Percentiles rank a stretch among this genome's conserved stretches.
phyloP scores from a whole-genome alignment of 495 filamentous ascomycete genomes.

The Penicillium taxi region DNA sequence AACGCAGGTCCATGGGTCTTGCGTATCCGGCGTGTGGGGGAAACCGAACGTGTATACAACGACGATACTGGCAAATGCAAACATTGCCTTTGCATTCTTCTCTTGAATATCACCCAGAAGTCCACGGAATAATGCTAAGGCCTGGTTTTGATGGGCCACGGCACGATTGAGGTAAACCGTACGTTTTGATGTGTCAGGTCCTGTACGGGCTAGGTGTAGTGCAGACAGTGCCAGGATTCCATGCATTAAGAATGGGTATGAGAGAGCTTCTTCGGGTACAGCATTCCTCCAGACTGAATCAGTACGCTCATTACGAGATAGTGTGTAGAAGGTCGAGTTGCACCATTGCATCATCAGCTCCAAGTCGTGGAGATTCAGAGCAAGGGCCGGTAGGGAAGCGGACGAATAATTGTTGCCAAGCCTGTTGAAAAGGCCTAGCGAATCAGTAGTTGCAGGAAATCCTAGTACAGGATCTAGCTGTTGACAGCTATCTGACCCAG shows the following conservation, averaged over 20 bases:
- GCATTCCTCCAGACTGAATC: constrained; percentile 36
- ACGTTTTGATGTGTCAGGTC: constrained; percentile 14
- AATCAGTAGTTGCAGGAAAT: constrained; percentile 12
- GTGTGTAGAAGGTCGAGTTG: constrained; percentile 25
- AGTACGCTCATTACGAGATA: constrained; percentile 26
- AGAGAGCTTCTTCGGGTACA: constrained; percentile 40
- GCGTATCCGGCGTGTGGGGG: constrained; percentile 29
- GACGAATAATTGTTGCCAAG: constrained; percentile 11
- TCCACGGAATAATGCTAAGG: constrained; percentile 38
- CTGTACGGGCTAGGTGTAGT: constrained; percentile 36
- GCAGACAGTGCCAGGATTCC: constrained; percentile 44
- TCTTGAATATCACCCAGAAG: constrained; percentile 34
- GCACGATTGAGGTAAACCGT: constrained; percentile 31
- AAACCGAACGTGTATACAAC: constrained; percentile 46
- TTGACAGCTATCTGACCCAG: constrained; percentile 19
- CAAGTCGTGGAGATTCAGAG: constrained; percentile 29
- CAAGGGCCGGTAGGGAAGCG: neutral
- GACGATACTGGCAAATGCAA: constrained; percentile 42
- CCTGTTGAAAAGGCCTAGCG: constrained; percentile 22
- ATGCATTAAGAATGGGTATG: constrained; percentile 44
- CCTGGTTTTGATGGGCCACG: constrained; percentile 41
- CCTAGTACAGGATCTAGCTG: constrained; percentile 10
- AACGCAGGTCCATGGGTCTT: constrained; percentile 29
- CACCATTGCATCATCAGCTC: constrained; percentile 43
- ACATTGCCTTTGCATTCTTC: constrained; percentile 42